Evolutionary conservation across 768 basidiomycete genomes (phyloP).

Genomic region (Russula vinacea): DNA sequence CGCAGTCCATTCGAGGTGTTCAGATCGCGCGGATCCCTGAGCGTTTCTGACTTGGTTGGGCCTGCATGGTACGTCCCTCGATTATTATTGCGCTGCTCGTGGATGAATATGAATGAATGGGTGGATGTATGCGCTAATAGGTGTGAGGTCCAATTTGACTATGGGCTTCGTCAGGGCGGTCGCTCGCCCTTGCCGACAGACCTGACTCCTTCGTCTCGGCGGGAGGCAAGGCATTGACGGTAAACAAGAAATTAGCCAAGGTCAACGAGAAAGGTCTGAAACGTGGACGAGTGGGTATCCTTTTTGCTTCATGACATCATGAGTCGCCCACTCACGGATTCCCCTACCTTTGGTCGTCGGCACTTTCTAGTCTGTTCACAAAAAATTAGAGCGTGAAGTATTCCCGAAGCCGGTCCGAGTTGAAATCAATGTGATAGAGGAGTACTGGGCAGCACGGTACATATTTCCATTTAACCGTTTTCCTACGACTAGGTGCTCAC

Average conservation of each 20-base stretch:
- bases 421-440: constrained; percentile 53
- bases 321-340: neutral
- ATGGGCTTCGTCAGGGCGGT: constrained; percentile 61
- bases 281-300: constrained; percentile 52
- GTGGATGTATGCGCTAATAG: constrained; percentile 37
- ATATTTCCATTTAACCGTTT: constrained; percentile 24
- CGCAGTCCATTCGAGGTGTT: constrained; percentile 25
- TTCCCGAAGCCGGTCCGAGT: constrained; percentile 56
- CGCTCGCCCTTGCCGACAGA: constrained; percentile 47
- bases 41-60: constrained; percentile 29
- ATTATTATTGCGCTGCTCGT: neutral
- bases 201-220: constrained; percentile 56
- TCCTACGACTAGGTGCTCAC: constrained; percentile 3
- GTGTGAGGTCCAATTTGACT: constrained; percentile 81
- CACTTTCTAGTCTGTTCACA: constrained; percentile 62
- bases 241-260: constrained; percentile 49
- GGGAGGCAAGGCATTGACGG: constrained; percentile 58
- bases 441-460: constrained; percentile 75
- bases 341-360: neutral
- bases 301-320: neutral
- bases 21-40: constrained; percentile 17
- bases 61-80: constrained; percentile 26
- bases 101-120: neutral
- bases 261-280: constrained; percentile 53
- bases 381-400: constrained; percentile 70